Evolutionary conservation across 345 rosid genomes (phyloP).

Genomic region (Draba incana): DNA sequence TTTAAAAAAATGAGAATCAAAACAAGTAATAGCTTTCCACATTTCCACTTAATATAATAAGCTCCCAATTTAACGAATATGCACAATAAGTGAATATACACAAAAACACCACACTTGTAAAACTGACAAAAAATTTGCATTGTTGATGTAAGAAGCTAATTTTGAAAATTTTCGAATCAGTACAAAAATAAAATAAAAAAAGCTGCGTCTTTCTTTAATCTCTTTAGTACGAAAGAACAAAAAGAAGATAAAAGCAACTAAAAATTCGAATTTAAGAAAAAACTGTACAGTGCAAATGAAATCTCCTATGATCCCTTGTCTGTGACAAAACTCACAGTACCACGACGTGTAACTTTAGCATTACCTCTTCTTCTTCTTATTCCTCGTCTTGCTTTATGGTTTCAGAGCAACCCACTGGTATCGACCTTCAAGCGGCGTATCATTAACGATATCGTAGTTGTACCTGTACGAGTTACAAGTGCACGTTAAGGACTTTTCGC

Average conservation of each 20-base stretch:
- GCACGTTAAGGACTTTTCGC: constrained; percentile 1
- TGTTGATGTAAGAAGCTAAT: too few species aligned
- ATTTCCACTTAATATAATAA: background rate
- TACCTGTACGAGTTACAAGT: constrained; percentile 47
- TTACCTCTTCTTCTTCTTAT: constrained; percentile 7
- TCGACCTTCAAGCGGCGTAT: constrained; percentile 65
- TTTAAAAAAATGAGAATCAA: background rate
- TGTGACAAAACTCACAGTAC: constrained; percentile 37
- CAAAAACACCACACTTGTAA: constrained; percentile 5
- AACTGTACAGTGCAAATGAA: constrained; percentile 24
- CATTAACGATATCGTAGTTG: constrained; percentile 68
- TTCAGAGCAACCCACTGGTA: constrained; percentile 66
- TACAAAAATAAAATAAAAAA: background rate
- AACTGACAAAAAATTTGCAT: background rate
- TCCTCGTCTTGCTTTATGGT: constrained; percentile 29
- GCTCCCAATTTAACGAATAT: constrained; percentile 15
- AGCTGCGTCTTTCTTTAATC: background rate
- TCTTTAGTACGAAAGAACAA: background rate
- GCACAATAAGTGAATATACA: constrained; percentile 8
- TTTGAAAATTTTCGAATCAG: background rate
- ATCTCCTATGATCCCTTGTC: constrained; percentile 4
- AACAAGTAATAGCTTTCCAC: constrained; percentile 18
- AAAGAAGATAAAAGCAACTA: background rate
- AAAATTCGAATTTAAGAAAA: background rate
- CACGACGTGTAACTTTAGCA: constrained; percentile 36